Evolutionary conservation across 345 rosid genomes (phyloP), one percentile per base, ranked within the genome.

Genomic region (Alliaria petiolata): DNA sequence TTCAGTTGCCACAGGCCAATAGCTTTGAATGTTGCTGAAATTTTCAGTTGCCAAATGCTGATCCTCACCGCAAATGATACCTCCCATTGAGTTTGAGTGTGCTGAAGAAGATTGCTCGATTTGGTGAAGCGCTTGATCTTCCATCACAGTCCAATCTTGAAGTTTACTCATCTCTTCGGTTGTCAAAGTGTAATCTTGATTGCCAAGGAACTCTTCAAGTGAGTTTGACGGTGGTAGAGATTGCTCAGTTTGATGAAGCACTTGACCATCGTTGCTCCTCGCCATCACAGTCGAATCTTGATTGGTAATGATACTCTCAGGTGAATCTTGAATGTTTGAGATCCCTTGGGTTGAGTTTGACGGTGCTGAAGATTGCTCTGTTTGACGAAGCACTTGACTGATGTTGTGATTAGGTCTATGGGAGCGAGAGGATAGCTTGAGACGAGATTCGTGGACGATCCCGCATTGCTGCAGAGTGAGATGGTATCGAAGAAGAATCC

Each of bases 391-490:
- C 22, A 28, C n/a, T 42, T 0, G 12, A 39, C 1, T 9, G 44
- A 11, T 8, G 26, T 17, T n/a, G 38, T 14, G 20, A 3, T 49
- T 20, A 36, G 17, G 16, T 2, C n/a, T 16, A 0, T 50, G 8
- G 1, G 30, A 4, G 44, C 72, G 17, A 11, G 83, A 47, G 8
- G 87, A 8, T 2, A 93, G 86, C 44, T 76, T 79, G 62, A 93
- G 66, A 35, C 19, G 86, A 3, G 91, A 87, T 78, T 83, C 73
- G 0, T 87, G 81, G 15, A 81, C 67, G 74, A 93, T 82, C 19
- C 79, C 64, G 11, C 88, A 83, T 44, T 66, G 31, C 72, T 79
- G 80, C 2, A 91, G 74, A 16, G 81, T 83, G 3, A 40, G 81
- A 2, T 87, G 88, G 25, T 87, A 86, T 47, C 74, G 0, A 22